Percentiles rank a stretch among this genome's conserved stretches.
These are phyloP conservation scores for Noccaea caerulescens DNA, from an alignment of 345 rosid genomes.

Conservation along the genomic window DNA sequence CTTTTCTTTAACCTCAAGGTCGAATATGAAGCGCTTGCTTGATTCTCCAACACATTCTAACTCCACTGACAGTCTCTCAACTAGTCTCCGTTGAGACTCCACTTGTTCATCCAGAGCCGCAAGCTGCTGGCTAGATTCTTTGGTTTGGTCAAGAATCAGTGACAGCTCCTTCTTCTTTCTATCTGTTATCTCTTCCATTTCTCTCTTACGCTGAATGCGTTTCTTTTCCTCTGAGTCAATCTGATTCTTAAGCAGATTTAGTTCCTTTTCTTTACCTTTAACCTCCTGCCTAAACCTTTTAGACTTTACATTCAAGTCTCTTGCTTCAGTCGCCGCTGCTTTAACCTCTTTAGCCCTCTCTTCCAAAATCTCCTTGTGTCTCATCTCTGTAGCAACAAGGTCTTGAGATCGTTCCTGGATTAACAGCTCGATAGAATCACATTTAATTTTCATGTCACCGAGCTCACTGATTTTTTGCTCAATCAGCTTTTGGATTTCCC, in stretches of 20 bases:
- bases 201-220: neutral
- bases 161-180: conserved; percentile 4
- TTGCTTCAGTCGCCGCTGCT: conserved; percentile 20
- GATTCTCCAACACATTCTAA: conserved; percentile 21
- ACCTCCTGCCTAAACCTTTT: conserved; percentile 23
- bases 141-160: neutral
- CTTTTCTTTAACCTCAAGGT: conserved; percentile 19
- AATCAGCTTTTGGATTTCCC: conserved; percentile 13
- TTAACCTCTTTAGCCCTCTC: conserved; percentile 5
- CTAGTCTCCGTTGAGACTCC: no score
- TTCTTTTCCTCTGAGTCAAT: conserved; percentile 18
- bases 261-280: conserved; percentile 26
- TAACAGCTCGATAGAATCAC: neutral
- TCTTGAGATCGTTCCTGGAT: conserved; percentile 14
- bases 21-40: conserved; percentile 1
- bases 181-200: neutral
- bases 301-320: neutral
- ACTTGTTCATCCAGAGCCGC: neutral
- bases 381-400: conserved; percentile 20
- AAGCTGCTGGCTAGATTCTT: conserved; percentile 19
- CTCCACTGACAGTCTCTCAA: conserved; percentile 14
- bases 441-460: neutral
- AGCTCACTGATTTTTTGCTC: conserved; percentile 16
- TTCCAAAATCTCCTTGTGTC: conserved; percentile 7
- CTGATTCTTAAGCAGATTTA: conserved; percentile 18